Conservation (phyloP, 176 grass and related monocot species). For the Phragmites australis region DNA sequence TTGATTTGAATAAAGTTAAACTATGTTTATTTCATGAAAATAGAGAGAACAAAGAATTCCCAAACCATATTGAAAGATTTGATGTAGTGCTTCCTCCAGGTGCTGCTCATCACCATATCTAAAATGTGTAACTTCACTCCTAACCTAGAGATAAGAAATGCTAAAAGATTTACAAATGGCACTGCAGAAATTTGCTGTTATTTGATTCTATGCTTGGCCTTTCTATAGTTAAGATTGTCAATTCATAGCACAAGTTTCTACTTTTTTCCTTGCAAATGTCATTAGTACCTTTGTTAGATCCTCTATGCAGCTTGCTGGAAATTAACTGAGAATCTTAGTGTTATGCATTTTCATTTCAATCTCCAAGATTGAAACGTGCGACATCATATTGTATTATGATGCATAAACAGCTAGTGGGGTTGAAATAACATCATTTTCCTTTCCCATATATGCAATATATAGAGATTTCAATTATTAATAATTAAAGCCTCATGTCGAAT, state of each 20-base stretch:
- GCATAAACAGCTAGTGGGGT: background rate
- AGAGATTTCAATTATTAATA: background rate
- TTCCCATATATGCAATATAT: background rate
- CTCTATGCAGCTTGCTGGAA: background rate
- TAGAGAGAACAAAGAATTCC: slow-evolving; percentile 44
- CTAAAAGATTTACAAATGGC: slow-evolving; percentile 25
- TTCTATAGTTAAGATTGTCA: background rate
- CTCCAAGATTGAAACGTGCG: background rate
- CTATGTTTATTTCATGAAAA: slow-evolving; percentile 17
- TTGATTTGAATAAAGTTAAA: background rate
- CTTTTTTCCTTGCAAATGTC: background rate
- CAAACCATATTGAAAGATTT: slow-evolving; percentile 97
- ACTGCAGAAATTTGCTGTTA: background rate
- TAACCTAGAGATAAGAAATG: slow-evolving; percentile 53
- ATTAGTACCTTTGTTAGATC: slow-evolving; percentile 3
- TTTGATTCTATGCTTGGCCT: background rate
- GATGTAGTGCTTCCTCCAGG: slow-evolving; percentile 78
- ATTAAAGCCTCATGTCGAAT: background rate
- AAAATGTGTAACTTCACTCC: slow-evolving; percentile 87
- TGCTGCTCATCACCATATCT: slow-evolving; percentile 97
- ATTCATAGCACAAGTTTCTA: background rate
- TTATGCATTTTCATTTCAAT: background rate
- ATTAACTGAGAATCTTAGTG: background rate
- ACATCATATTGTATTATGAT: background rate
- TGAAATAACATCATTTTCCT: background rate